A percentile compares a stretch with the other conserved stretches of the same genome.
Conservation (phyloP, 768 basidiomycete genomes). For the Podaxis rugospora region DNA sequence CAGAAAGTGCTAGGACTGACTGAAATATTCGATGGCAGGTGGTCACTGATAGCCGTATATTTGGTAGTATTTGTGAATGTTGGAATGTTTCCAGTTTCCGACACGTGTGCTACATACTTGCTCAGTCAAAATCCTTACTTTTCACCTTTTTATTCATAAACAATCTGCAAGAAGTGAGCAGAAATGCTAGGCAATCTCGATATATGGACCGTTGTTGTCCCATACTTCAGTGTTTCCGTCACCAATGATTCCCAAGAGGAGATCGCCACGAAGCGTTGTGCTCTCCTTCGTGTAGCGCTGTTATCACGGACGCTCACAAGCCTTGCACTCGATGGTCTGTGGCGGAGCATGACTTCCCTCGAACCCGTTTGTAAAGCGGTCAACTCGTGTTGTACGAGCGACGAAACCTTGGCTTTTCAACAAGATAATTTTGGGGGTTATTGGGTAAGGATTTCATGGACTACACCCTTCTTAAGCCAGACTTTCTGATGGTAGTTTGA, state of each 20-base stretch:
- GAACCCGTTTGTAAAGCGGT: background rate
- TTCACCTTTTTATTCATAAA: too few relatives aligned
- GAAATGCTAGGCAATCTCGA: background rate
- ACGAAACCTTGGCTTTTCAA: background rate
- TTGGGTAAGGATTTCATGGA: background rate
- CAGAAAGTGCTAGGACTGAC: too few relatives aligned
- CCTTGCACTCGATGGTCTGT: background rate
- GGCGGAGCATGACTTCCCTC: background rate
- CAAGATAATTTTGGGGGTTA: background rate
- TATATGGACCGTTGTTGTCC: background rate
- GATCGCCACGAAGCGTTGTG: background rate
- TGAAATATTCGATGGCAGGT: too few relatives aligned
- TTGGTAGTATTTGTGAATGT: too few relatives aligned
- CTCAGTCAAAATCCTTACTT: too few relatives aligned
- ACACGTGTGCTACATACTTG: too few relatives aligned
- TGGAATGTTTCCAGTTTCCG: too few relatives aligned
- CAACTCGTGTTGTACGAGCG: background rate
- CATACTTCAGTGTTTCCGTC: background rate
- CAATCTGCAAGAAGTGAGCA: background rate
- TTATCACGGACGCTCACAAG: background rate
- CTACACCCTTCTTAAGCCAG: background rate
- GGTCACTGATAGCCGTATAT: too few relatives aligned
- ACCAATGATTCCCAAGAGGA: background rate
- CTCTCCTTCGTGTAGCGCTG: background rate
- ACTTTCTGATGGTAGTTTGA: background rate